Conservation (phyloP, 768 basidiomycete species). For the Suillus bovinus region DNA sequence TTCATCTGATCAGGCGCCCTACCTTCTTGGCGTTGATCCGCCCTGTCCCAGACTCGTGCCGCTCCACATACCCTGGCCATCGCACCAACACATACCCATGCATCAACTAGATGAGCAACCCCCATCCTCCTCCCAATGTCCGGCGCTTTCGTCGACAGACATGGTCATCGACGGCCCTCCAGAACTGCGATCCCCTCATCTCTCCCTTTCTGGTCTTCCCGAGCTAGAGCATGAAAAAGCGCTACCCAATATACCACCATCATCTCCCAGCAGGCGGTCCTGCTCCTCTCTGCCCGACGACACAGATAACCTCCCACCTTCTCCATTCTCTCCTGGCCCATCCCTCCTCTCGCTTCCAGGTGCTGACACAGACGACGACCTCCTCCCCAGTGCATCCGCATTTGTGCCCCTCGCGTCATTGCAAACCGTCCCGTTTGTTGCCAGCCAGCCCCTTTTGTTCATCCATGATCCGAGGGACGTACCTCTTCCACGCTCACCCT, state of each 20-base stretch:
- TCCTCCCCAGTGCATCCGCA: slow-evolving; percentile 33
- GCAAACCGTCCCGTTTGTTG: slow-evolving; percentile 10
- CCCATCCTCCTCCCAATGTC: slow-evolving; percentile 16
- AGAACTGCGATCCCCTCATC: slow-evolving; percentile 29
- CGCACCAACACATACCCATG: slow-evolving; percentile 20
- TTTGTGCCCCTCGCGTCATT: not conserved
- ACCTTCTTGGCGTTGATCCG: slow-evolving; percentile 26
- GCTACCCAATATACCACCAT: slow-evolving; percentile 21
- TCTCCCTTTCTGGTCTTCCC: slow-evolving; percentile 31
- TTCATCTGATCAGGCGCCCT: slow-evolving; percentile 19
- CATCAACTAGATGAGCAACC: slow-evolving; percentile 13
- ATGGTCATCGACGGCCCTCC: slow-evolving; percentile 22
- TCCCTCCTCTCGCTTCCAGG: slow-evolving; percentile 41
- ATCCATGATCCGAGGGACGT: slow-evolving; percentile 43
- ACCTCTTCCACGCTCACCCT: slow-evolving; percentile 41
- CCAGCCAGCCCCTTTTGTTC: slow-evolving; percentile 37
- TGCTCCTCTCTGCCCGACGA: slow-evolving; percentile 31
- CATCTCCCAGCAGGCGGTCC: slow-evolving; percentile 31
- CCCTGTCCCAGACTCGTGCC: slow-evolving; percentile 20
- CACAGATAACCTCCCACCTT: slow-evolving; percentile 26
- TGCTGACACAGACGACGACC: slow-evolving; percentile 42
- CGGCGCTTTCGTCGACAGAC: slow-evolving; percentile 19
- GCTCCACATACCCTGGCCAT: slow-evolving; percentile 26
- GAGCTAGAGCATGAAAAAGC: slow-evolving; percentile 31
- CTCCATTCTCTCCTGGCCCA: slow-evolving; percentile 21